Conservation (phyloP, 225 moss, liverwort and hornwort genomes). For the Pseudoscleropodium purum region DNA sequence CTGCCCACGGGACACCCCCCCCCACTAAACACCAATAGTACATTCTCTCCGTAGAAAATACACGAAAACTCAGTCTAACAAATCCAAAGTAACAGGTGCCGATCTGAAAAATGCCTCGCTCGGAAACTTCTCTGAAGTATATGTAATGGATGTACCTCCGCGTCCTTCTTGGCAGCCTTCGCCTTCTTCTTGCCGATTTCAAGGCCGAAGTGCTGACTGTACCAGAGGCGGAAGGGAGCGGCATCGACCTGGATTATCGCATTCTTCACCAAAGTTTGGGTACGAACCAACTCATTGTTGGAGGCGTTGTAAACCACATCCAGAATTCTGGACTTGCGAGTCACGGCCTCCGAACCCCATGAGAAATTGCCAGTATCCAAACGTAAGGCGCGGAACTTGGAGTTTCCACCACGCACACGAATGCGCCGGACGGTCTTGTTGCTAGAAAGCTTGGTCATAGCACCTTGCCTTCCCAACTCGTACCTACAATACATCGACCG, state of each 20-base stretch:
- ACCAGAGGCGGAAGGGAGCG: conserved; percentile 49
- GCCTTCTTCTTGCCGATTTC: conserved; percentile 63
- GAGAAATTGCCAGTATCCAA: conserved; percentile 88
- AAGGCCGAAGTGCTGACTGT: conserved; percentile 43
- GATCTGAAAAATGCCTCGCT: background rate
- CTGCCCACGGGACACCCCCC: too few species aligned
- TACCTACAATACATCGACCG: conserved; percentile 34
- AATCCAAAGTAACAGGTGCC: too few species aligned
- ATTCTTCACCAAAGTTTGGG: conserved; percentile 58
- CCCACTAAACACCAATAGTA: background rate
- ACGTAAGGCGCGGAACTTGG: conserved; percentile 83
- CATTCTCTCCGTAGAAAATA: background rate
- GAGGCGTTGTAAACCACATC: conserved; percentile 89
- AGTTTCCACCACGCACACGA: conserved; percentile 73
- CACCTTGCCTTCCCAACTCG: conserved; percentile 87
- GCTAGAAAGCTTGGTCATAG: conserved; percentile 93
- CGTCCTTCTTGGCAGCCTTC: conserved; percentile 42
- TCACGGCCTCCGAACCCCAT: conserved; percentile 78
- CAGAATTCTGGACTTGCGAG: conserved; percentile 71
- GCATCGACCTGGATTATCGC: conserved; percentile 62
- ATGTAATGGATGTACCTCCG: conserved; percentile 4
- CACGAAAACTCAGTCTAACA: background rate
- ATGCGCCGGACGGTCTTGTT: conserved; percentile 75
- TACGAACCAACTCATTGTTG: conserved; percentile 57
- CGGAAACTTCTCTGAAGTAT: background rate